Evolutionary conservation across 768 basidiomycete genomes (phyloP).

Genomic region (Collybiopsis confluens): DNA sequence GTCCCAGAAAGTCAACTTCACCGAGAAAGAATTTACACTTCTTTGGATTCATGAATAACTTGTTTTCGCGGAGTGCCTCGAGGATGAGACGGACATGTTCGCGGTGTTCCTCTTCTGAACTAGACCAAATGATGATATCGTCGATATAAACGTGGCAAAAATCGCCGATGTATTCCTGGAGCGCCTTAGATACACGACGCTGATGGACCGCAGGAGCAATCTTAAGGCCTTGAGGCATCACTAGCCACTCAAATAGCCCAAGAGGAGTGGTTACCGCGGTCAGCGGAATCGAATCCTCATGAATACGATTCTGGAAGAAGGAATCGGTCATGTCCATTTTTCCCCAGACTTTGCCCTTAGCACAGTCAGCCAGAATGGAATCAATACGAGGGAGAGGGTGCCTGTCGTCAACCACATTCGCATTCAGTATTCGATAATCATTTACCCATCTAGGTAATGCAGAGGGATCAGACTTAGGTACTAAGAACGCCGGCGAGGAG

Average conservation of each 20-base stretch:
- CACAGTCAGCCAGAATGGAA: slow-evolving; percentile 22
- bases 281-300: slow-evolving; percentile 21
- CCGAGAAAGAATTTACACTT: slow-evolving; percentile 16
- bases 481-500: slow-evolving; percentile 27
- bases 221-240: slow-evolving; percentile 28
- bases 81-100: slow-evolving; percentile 18
- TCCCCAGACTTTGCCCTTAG: slow-evolving; percentile 25
- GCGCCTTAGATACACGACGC: slow-evolving; percentile 22
- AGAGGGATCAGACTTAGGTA: slow-evolving; percentile 24
- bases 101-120: slow-evolving; percentile 20
- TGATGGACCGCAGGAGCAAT: slow-evolving; percentile 25
- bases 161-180: slow-evolving; percentile 16
- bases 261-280: slow-evolving; percentile 32
- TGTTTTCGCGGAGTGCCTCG: slow-evolving; percentile 2
- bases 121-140: slow-evolving; percentile 30
- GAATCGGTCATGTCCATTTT: slow-evolving; percentile 35
- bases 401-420: slow-evolving; percentile 17
- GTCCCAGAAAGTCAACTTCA: slow-evolving; percentile 16
- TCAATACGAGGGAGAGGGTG: slow-evolving; percentile 23
- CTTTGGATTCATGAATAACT: slow-evolving; percentile 17
- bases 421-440: slow-evolving; percentile 22
- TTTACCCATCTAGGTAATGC: slow-evolving; percentile 22
- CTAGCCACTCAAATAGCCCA: slow-evolving; percentile 31
- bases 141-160: slow-evolving; percentile 31
- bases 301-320: slow-evolving; percentile 30